These are phyloP conservation scores for Quercus rubra DNA, from an alignment of 306 rosid species.

Conservation along the genomic window DNA sequence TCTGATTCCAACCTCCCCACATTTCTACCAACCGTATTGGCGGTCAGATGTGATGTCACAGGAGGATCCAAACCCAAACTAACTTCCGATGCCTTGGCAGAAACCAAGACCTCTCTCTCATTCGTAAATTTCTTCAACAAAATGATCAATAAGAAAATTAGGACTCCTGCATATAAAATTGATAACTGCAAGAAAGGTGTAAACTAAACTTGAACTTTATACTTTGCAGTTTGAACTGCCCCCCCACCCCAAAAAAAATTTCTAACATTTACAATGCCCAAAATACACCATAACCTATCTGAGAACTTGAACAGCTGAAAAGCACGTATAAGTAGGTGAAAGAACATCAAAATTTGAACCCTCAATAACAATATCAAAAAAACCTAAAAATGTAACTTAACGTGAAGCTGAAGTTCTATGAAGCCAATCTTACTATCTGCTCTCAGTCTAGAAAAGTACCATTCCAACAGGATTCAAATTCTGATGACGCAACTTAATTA, in stretches of 20 bases:
- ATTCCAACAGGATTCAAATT: neutral
- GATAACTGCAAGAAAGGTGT: neutral
- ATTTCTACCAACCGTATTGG: constrained; percentile 23
- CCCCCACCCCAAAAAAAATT: too few relatives aligned
- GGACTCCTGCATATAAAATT: constrained; percentile 9
- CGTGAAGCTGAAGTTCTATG: neutral
- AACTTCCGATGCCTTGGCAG: constrained; percentile 54
- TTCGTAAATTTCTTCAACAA: constrained; percentile 52
- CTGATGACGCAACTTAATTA: neutral
- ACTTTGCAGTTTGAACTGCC: neutral
- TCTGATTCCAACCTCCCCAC: constrained; percentile 51
- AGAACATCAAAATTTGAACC: neutral
- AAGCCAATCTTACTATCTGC: neutral
- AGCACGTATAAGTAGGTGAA: constrained; percentile 7
- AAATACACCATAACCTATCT: neutral
- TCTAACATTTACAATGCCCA: too few relatives aligned
- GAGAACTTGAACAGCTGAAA: neutral
- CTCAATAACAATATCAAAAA: neutral
- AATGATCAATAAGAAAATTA: constrained; percentile 18
- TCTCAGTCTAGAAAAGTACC: neutral
- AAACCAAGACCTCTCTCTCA: constrained; percentile 56
- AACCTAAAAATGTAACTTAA: neutral
- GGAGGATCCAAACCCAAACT: constrained; percentile 52
- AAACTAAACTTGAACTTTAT: neutral
- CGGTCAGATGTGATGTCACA: constrained; percentile 26